Evolutionary conservation across 75 land plant species (phyloP).

Genomic region (Pinus tabuliformis): DNA sequence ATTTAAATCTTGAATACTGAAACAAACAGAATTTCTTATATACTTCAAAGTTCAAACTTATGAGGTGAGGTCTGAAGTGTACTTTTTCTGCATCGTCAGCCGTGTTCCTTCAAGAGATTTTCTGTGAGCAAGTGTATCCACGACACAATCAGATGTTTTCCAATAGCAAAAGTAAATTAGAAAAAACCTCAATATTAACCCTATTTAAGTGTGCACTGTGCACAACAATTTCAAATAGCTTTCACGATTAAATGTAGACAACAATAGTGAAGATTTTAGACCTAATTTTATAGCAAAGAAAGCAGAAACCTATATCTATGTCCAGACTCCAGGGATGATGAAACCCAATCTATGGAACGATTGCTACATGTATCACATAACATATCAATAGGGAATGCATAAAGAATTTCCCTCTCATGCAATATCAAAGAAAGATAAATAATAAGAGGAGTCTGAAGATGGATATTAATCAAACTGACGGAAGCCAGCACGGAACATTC

Average conservation of each 20-base stretch:
- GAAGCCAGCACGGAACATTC: not conserved
- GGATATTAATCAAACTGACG: not conserved
- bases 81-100: conserved; percentile 62
- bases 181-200: not conserved
- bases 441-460: not conserved
- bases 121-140: conserved; percentile 29
- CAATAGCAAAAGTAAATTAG: not conserved
- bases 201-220: not conserved
- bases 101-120: conserved; percentile 70
- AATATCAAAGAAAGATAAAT: not conserved
- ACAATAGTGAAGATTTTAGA: not conserved
- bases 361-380: not conserved
- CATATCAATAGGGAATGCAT: not conserved
- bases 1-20: not conserved
- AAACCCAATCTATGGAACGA: not conserved
- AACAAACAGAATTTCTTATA: not conserved
- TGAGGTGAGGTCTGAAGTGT: not conserved
- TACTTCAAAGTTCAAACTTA: not conserved
- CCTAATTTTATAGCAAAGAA: not conserved
- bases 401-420: not conserved
- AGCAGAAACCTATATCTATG: not conserved
- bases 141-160: not conserved
- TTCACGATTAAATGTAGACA: not conserved
- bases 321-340: not conserved
- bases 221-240: not conserved